Base-by-base conservation (phyloP, 805 yeast genomes). In the Jamesozyma lodderae region DNA sequence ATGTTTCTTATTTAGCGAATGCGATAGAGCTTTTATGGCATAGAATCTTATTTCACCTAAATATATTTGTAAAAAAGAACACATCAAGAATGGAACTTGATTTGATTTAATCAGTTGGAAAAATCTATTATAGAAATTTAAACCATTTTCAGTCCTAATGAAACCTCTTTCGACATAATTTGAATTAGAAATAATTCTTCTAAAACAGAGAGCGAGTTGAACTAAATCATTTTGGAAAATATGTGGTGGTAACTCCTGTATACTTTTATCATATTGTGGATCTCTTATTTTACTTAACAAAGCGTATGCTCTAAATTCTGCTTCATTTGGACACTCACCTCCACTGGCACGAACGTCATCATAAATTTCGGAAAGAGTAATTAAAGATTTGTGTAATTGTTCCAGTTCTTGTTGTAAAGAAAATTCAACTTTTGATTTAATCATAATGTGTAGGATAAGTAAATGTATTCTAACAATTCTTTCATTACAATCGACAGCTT, bases 391-490 rank as follows among this genome's bases (percentile, higher is more conserved):
- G 54, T 84, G 87, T 56, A 92, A 72, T 56, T 92, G 98, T 58
- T 92, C 98, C 14, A 90, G 57, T 62, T 92, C 98, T 60, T 92
- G 98, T 57, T 92, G 98, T 48, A 83, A 83, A 7, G 95, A 87
- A 55, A 79, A 88, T 41, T 86, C 94, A 2, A 68, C 64, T 24
- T 66, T 70, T 8, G 73, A 60, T 22, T 79, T 81, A 0, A 95
- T 82, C 96, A 92, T 87, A 1, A 81, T 62, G 60, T 92, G 97
- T 27, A 88, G 62, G 1, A 83, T 79, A 13, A 85, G 55, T 19
- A 90, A 69, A 56, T 92, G 98, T 16, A 88, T 81, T 38, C 98
- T 67, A 4, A 87, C 95, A 48, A 92, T 92, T 37, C 80, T 67
- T 59, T 92, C 98, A 52, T 85, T 84, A 59, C 97, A 92, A 47